Evolutionary conservation across 495 filamentous ascomycete species (phyloP).

Genomic region (Tricharina praecox): DNA sequence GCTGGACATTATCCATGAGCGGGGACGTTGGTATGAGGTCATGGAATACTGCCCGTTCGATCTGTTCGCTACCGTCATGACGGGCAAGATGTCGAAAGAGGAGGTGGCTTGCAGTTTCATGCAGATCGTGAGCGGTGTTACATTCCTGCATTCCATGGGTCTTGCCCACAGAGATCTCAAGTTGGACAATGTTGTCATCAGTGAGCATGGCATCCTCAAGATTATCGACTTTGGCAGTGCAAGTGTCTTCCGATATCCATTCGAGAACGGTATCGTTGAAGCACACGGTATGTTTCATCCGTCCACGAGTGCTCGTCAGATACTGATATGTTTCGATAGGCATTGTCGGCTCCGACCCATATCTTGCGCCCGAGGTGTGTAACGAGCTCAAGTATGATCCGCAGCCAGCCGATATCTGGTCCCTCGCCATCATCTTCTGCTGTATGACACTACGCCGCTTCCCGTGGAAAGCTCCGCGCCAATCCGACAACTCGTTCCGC

Average conservation of each 20-base stretch:
- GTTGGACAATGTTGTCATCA: constrained; percentile 95
- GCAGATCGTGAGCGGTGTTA: constrained; percentile 89
- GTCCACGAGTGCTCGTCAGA: too few species aligned
- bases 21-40: constrained; percentile 90
- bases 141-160: constrained; percentile 93
- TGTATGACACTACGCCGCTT: constrained; percentile 95
- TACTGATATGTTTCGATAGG: constrained; percentile 35
- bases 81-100: constrained; percentile 86
- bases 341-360: constrained; percentile 94
- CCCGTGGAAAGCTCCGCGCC: constrained; percentile 88
- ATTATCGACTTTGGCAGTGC: constrained; percentile 98
- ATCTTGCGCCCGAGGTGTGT: constrained; percentile 92
- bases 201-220: constrained; percentile 96
- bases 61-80: constrained; percentile 98
- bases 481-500: constrained; percentile 85
- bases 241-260: constrained; percentile 91
- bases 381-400: constrained; percentile 90
- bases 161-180: constrained; percentile 93
- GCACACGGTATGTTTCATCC: constrained; percentile 55
- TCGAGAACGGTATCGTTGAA: constrained; percentile 76
- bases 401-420: constrained; percentile 90
- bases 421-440: constrained; percentile 93
- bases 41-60: constrained; percentile 99
- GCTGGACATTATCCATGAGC: constrained; percentile 90
- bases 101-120: constrained; percentile 82